Conservation (phyloP, 768 basidiomycete species). For the Fibroporia radiculosa region DNA sequence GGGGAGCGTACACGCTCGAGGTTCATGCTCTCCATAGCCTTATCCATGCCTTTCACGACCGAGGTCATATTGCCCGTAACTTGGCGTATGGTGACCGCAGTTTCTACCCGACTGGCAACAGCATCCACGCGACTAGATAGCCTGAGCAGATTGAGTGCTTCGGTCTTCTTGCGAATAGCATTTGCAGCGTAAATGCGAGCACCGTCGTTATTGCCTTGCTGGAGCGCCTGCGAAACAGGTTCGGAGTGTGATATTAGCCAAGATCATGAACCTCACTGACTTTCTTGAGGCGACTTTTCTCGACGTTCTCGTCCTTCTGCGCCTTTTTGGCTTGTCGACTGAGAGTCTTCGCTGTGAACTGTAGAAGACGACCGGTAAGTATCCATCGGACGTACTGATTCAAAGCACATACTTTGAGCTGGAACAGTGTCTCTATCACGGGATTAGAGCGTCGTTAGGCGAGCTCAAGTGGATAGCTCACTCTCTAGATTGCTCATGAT, state of each 20-base stretch:
- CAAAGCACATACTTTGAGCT: slow-evolving; percentile 70
- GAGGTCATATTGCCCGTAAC: slow-evolving; percentile 96
- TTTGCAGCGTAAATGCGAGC: slow-evolving; percentile 98
- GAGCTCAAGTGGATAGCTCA: too few species aligned
- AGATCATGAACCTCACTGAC: slow-evolving; percentile 28
- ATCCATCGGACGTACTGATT: background rate
- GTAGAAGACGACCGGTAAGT: slow-evolving; percentile 5
- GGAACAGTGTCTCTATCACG: slow-evolving; percentile 88
- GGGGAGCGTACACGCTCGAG: slow-evolving; percentile 70
- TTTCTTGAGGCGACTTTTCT: slow-evolving; percentile 92
- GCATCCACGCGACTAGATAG: slow-evolving; percentile 92
- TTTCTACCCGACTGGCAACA: slow-evolving; percentile 94
- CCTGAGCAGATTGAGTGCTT: slow-evolving; percentile 84
- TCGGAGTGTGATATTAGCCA: background rate
- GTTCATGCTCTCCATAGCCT: slow-evolving; percentile 99
- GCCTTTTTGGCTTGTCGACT: slow-evolving; percentile 96
- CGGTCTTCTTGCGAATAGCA: slow-evolving; percentile 97
- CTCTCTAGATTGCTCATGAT: slow-evolving; percentile 85
- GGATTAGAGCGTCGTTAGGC: slow-evolving; percentile 29
- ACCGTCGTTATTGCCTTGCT: slow-evolving; percentile 94
- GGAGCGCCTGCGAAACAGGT: slow-evolving; percentile 62
- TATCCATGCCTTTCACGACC: slow-evolving; percentile 97
- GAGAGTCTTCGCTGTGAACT: slow-evolving; percentile 98
- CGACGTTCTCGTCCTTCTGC: slow-evolving; percentile 85
- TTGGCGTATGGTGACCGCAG: slow-evolving; percentile 95